Evolutionary conservation across 106 monocot genomes (phyloP).

Genomic region (Gastrodia elata): DNA sequence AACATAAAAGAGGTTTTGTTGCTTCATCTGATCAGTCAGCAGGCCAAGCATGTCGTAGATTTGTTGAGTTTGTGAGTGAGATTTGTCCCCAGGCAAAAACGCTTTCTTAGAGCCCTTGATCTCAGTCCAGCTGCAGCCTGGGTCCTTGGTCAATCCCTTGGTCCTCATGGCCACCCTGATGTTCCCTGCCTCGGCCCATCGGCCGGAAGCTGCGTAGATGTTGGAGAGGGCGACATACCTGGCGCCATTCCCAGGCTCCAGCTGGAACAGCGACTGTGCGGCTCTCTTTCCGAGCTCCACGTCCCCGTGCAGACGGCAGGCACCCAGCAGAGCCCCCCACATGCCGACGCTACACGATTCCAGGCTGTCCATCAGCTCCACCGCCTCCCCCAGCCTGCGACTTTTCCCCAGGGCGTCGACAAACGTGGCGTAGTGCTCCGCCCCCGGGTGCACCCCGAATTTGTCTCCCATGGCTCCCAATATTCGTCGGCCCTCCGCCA

Average conservation of each 20-base stretch:
- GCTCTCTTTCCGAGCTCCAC: constrained; percentile 39
- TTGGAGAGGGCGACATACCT: constrained; percentile 61
- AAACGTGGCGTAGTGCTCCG: constrained; percentile 52
- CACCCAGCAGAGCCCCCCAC: constrained; percentile 65
- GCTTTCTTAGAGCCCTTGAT: constrained; percentile 32
- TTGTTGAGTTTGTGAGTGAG: constrained; percentile 24
- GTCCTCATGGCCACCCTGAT: constrained; percentile 44
- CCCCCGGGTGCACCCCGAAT: constrained; percentile 26
- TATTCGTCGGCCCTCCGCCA: constrained; percentile 19
- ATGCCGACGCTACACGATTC: constrained; percentile 13
- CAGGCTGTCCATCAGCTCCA: constrained; percentile 32
- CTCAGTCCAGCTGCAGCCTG: constrained; percentile 61
- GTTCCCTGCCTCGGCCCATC: constrained; percentile 46
- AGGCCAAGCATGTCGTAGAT: constrained; percentile 32
- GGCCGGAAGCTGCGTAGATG: constrained; percentile 49
- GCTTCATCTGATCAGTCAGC: constrained; percentile 34
- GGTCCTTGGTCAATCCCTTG: constrained; percentile 53
- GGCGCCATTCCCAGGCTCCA: constrained; percentile 52
- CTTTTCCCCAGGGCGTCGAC: constrained; percentile 51
- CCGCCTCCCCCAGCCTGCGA: constrained; percentile 29
- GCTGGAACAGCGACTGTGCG: constrained; percentile 31
- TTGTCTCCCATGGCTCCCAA: constrained; percentile 37
- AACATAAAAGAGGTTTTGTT: neutral
- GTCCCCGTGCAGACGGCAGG: constrained; percentile 52
- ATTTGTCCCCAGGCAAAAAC: constrained; percentile 41